phyloP scores from a whole-genome alignment of 2,329 filamentous ascomycete genomes.

The Phaeosphaeriaceae sp. region DNA sequence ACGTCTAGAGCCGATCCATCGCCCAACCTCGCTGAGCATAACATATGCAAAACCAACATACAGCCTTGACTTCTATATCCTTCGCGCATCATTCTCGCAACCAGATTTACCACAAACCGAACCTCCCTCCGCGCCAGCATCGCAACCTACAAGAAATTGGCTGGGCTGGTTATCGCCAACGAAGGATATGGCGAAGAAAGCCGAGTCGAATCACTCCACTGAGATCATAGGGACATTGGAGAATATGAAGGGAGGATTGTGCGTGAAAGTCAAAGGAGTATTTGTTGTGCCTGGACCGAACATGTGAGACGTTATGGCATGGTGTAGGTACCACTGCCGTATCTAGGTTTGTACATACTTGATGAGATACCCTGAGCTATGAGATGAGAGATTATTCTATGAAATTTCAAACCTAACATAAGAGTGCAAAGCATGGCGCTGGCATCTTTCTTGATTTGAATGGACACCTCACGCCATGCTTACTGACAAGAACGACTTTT shows the following conservation, averaged over 20 bases:
- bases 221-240: slow-evolving; percentile 64
- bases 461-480: no score
- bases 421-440: no score
- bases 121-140: slow-evolving; percentile 29
- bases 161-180: slow-evolving; percentile 37
- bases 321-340: not conserved
- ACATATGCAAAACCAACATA: slow-evolving; percentile 67
- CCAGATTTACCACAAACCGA: slow-evolving; percentile 32
- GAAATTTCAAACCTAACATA: no score
- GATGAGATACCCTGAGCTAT: not conserved
- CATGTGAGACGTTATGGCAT: not conserved
- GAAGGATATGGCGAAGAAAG: slow-evolving; percentile 55
- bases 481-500: no score
- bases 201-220: slow-evolving; percentile 26
- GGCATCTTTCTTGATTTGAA: no score
- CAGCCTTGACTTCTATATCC: slow-evolving; percentile 68
- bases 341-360: not conserved
- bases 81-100: slow-evolving; percentile 56
- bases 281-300: slow-evolving; percentile 18
- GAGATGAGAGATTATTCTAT: no score
- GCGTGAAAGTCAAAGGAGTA: slow-evolving; percentile 60
- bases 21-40: slow-evolving; percentile 54
- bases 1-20: slow-evolving; percentile 31
- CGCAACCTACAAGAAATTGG: slow-evolving; percentile 37
- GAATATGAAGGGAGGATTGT: slow-evolving; percentile 61